Evolutionary conservation across 352 stramenopile species (phyloP).

Genomic region (Phytophthora kernoviae): DNA sequence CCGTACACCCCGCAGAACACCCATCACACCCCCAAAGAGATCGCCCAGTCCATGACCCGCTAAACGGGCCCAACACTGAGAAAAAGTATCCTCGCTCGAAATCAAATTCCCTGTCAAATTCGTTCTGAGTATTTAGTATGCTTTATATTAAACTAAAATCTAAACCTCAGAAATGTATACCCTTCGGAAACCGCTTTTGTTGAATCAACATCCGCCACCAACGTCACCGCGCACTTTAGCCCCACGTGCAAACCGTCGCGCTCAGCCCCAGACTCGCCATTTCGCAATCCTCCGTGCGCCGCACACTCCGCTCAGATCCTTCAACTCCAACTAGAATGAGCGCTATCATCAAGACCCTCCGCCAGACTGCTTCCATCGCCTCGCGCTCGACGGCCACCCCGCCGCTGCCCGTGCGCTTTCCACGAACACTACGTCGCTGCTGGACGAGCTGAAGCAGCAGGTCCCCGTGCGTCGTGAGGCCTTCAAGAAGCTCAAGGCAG

Average conservation of each 20-base stretch:
- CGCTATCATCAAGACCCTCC: constrained; percentile 72
- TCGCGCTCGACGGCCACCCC: constrained; percentile 32
- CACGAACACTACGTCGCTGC: constrained; percentile 69
- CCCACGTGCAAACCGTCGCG: constrained; percentile 18
- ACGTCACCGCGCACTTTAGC: neutral
- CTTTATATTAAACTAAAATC: too few species aligned
- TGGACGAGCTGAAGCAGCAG: constrained; percentile 88
- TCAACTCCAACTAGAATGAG: constrained; percentile 51
- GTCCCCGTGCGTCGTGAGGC: constrained; percentile 92
- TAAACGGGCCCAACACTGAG: too few species aligned
- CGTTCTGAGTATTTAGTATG: too few species aligned
- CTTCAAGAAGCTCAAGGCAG: constrained; percentile 94
- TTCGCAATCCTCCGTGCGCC: constrained; percentile 36
- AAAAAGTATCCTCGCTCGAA: too few species aligned
- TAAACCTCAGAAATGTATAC: neutral
- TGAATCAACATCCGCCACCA: too few species aligned
- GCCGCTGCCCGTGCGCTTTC: constrained; percentile 64
- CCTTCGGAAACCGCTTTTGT: neutral
- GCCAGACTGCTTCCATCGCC: constrained; percentile 49
- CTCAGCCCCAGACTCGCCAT: constrained; percentile 33
- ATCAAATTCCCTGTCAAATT: too few species aligned
- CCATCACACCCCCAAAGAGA: neutral
- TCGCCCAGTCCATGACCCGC: too few species aligned
- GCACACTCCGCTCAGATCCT: constrained; percentile 21
- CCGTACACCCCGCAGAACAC: neutral